Base-by-base conservation (phyloP, 2,329 filamentous ascomycete species). In the Penicillium griseofulvum region DNA sequence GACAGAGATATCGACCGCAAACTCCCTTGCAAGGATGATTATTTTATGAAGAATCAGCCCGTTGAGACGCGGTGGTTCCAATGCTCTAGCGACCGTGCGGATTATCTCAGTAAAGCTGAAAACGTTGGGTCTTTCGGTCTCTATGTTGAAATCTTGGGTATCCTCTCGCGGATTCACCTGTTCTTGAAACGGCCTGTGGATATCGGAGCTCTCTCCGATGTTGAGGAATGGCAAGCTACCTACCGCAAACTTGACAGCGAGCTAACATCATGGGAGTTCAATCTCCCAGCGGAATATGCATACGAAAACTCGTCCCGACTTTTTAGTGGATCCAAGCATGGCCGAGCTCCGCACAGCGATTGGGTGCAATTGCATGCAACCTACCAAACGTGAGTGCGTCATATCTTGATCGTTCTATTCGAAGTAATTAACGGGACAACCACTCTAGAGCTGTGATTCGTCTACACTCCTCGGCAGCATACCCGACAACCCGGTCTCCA, bases 281-380 rank as follows among this genome's bases (percentile, higher is more conserved):
- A 86, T 53, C 81, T 96, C 9, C 91, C 92, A 0, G 81, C 82
- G 39, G 91, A 96, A 65, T 95, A 93, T 72, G 87, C 89, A 24
- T 73, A 73, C 48, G 72, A 73, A 37, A 93, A 94, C 72, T 89
- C 92, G 77, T 84, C 87, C 44, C 88, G 90, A 58, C 76, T 95
- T 1, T 91, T 92, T 68, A 86, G 87, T 59, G 82, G 72, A 11
- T 70, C 85, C 0, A 84, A 84, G 6, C 83, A 81, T 48, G 84
- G 82, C 65, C 90, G 89, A 70, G 82, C 82, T 39, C 78, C 91
- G 45, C 91, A 89, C 68, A 91, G 89, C 69, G 88, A 87, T 49
- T 91, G 91, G 88, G 86, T 96, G 48, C 96, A 96, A 87, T 80
- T 96, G 29, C 92, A 96, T 69, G 88, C 90, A 5, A 91, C 91